phyloP scores from a whole-genome alignment of 2,329 filamentous ascomycete genomes.

The Nigrospora sphaerica region DNA sequence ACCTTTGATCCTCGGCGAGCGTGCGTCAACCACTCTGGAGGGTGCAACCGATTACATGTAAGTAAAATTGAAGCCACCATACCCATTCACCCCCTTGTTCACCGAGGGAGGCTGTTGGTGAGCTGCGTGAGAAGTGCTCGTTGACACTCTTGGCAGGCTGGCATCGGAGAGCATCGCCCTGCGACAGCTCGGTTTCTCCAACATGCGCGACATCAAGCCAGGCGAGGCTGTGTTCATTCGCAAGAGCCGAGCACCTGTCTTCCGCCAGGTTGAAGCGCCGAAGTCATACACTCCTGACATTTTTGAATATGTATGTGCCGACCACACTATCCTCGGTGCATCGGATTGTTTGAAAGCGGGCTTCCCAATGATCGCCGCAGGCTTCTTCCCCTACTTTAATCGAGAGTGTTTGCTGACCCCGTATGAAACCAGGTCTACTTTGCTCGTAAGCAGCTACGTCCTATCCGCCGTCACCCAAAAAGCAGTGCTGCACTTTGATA shows the following conservation, averaged over 20 bases:
- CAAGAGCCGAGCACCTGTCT: slow-evolving; percentile 63
- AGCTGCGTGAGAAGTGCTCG: slow-evolving; percentile 34
- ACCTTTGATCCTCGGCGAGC: slow-evolving; percentile 34
- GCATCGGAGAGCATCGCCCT: slow-evolving; percentile 73
- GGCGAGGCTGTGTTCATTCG: slow-evolving; percentile 72
- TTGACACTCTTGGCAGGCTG: slow-evolving; percentile 30
- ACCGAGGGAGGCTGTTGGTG: slow-evolving; percentile 36
- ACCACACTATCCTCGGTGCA: slow-evolving; percentile 55
- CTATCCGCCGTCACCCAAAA: no score
- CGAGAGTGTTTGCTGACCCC: not conserved
- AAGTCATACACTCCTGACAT: slow-evolving; percentile 67
- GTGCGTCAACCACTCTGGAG: slow-evolving; percentile 45
- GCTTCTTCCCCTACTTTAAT: not conserved
- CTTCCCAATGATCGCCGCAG: no score
- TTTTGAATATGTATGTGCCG: slow-evolving; percentile 81
- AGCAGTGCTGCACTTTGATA: no score
- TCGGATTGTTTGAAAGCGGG: no score
- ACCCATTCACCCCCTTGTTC: no score
- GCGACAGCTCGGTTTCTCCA: slow-evolving; percentile 62
- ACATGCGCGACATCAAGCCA: slow-evolving; percentile 63
- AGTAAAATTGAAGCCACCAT: no score
- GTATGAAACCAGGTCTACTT: slow-evolving; percentile 64
- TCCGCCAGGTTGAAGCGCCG: slow-evolving; percentile 59
- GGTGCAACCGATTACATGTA: slow-evolving; percentile 62
- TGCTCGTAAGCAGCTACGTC: slow-evolving; percentile 48